Evolutionary conservation across 1,284 basidiomycete species (phyloP).

Genomic region (Ustilago trichophora): DNA sequence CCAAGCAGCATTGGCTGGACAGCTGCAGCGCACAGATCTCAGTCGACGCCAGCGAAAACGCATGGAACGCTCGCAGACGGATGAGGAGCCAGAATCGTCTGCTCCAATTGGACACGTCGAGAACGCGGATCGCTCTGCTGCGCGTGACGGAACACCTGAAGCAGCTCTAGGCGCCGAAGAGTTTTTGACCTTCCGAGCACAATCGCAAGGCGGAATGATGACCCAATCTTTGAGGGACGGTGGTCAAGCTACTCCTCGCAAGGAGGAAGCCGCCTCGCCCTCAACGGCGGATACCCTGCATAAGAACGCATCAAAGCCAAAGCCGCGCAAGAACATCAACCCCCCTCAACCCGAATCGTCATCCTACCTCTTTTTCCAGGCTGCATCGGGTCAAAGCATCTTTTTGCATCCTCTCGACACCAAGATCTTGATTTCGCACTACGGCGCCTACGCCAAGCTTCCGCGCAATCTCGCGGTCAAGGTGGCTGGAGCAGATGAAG

Average conservation of each 20-base stretch:
- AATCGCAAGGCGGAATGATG: conserved; percentile 29
- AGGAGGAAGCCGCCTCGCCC: conserved; percentile 2
- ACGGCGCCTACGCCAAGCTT: conserved; percentile 81
- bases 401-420: conserved; percentile 96
- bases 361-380: conserved; percentile 91
- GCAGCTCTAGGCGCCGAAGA: conserved; percentile 34
- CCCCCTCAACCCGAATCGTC: conserved; percentile 57
- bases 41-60: conserved; percentile 50
- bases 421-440: conserved; percentile 87
- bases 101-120: not conserved
- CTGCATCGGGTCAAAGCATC: conserved; percentile 86
- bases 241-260: not conserved
- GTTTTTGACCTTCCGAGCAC: conserved; percentile 31
- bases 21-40: conserved; percentile 27
- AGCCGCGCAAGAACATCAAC: conserved; percentile 52
- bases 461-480: conserved; percentile 82
- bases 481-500: conserved; percentile 77
- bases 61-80: conserved; percentile 40
- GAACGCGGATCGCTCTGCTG: not conserved
- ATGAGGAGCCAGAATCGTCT: conserved; percentile 23
- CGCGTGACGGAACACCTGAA: conserved; percentile 26
- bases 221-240: conserved; percentile 5
- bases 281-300: not conserved
- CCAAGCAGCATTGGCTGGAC: conserved; percentile 33
- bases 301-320: conserved; percentile 8